Base-by-base conservation (phyloP, 805 yeast genomes). In the Yamadazyma olivae region DNA sequence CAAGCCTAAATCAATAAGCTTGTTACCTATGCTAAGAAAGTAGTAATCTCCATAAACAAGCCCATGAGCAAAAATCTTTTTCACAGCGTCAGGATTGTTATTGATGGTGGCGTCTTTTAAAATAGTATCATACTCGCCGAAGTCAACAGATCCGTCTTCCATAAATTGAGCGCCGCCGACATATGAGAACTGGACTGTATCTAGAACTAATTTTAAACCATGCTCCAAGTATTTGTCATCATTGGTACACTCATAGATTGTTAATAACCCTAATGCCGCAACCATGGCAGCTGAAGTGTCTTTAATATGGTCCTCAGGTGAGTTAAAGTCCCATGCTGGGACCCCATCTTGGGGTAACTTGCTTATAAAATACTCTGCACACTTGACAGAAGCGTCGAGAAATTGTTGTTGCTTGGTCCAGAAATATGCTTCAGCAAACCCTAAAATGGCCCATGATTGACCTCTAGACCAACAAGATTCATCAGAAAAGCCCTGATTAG, bases 31-130 rank as follows among this genome's bases (percentile, higher is more conserved):
- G 10, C 40, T 46, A 17, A 57, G 30, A 38, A 54, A 56, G 38
- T 56, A 57, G 32, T 55, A 57, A 32, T 57, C 63, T 2, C 53
- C 61, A 35, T 57, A 57, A 9, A 54, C 59, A n/a, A 54, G 44
- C 5, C 61, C 63, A 30, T 50, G 53, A 22, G 47, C 53, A 3
- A 36, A 36, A 6, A 36, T 32, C 17, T 36, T 29, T 13, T 31
- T 30, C 17, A 31, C 13, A 7, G 56, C 43, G 32, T 51, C 45
- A 5, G 45, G 45, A 35, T 56, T 53, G 34, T 53, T 48, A 36
- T 48, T 53, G 21, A 43, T 48, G 9, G 61, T 55, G 15, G 57
- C 34, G 27, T 49, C 32, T 17, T 36, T 41, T 10, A 57, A 44
- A 20, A 54, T 49, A 6, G 56, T 46, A 23, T 51, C 57, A 10